phyloP scores from a whole-genome alignment of 768 basidiomycete genomes.

The Phylloporus rhodoxanthus region DNA sequence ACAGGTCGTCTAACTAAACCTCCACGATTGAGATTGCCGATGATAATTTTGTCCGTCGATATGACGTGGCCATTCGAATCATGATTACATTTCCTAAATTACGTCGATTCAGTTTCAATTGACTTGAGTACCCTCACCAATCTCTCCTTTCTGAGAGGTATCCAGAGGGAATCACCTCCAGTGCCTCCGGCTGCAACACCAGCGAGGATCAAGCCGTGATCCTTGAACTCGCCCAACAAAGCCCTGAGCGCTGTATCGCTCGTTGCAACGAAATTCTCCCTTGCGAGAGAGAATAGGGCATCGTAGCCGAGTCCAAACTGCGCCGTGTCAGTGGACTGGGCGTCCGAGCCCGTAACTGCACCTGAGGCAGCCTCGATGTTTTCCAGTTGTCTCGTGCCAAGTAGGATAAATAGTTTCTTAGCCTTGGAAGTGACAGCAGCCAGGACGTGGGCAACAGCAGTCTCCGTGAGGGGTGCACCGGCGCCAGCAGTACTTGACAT shows the following conservation, averaged over 20 bases:
- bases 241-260: conserved; percentile 80
- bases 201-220: conserved; percentile 76
- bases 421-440: conserved; percentile 85
- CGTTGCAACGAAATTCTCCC: conserved; percentile 83
- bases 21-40: not conserved
- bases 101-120: conserved; percentile 19
- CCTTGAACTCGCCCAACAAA: conserved; percentile 83
- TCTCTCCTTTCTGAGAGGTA: conserved; percentile 77
- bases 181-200: conserved; percentile 38
- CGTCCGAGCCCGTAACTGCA: conserved; percentile 5
- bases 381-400: conserved; percentile 65
- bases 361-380: conserved; percentile 33
- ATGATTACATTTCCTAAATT: conserved; percentile 2
- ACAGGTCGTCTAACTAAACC: not conserved
- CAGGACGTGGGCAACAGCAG: conserved; percentile 73
- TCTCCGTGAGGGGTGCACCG: conserved; percentile 57
- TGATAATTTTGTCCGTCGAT: not conserved
- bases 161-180: conserved; percentile 71
- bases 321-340: conserved; percentile 23
- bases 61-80: not conserved
- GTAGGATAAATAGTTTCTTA: conserved; percentile 69
- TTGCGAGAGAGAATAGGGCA: conserved; percentile 64
- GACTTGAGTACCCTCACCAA: conserved; percentile 43
- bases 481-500: conserved; percentile 28
- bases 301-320: conserved; percentile 60